Evolutionary conservation across 192 early-diverging fungal genomes (phyloP).

Genomic region (Chytriomyces sp.): DNA sequence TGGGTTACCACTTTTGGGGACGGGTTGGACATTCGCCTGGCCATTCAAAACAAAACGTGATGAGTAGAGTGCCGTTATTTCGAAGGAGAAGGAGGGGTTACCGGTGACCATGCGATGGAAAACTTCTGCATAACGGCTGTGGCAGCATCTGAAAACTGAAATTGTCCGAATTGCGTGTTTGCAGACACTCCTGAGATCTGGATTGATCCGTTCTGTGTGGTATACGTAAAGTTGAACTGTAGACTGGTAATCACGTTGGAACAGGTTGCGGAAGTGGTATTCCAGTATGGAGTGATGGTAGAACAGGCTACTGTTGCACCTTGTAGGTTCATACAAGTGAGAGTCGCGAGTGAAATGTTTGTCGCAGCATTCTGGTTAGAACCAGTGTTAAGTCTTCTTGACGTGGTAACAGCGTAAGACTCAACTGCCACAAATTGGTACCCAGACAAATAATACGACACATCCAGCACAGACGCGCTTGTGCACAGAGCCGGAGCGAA

Average conservation of each 20-base stretch:
- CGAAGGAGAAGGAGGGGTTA: constrained; percentile 1
- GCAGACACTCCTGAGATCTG: not conserved
- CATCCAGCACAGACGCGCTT: constrained; percentile 14
- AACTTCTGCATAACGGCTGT: constrained; percentile 19
- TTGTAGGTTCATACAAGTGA: constrained; percentile 1
- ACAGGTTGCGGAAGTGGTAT: constrained; percentile 14
- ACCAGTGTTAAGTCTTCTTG: not conserved
- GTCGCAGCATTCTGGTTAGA: not conserved
- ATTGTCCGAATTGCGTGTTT: not conserved
- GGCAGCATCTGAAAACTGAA: not conserved
- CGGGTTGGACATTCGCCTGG: constrained; percentile 1
- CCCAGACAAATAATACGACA: constrained; percentile 20
- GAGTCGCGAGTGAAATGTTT: not conserved
- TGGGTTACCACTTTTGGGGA: constrained; percentile 34
- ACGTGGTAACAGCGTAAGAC: not conserved
- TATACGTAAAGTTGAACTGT: constrained; percentile 14
- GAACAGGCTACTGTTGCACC: not conserved
- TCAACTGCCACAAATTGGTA: constrained; percentile 23
- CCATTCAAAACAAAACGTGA: too few species aligned
- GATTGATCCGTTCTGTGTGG: not conserved
- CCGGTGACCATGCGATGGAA: not conserved
- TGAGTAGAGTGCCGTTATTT: too few species aligned
- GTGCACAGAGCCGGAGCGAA: constrained; percentile 8
- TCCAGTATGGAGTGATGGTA: constrained; percentile 6
- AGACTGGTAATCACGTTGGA: not conserved